Conservation (phyloP, 2,329 filamentous ascomycete species). For the Alternaria conjuncta region DNA sequence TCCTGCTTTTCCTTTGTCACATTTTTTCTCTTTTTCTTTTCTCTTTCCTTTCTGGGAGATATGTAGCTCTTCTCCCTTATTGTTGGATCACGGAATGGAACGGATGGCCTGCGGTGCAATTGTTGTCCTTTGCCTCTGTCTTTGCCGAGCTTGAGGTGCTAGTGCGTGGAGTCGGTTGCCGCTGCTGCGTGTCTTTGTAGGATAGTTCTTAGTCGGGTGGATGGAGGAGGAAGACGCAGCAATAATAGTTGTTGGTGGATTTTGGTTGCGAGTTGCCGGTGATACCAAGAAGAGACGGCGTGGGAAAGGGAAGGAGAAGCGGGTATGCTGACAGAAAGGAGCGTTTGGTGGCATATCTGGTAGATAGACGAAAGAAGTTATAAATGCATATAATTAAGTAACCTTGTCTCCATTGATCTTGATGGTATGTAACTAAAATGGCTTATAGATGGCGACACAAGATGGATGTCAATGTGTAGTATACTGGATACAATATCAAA, state of each 20-base stretch:
- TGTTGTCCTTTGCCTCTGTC: neutral
- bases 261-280: neutral
- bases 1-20: constrained; percentile 1
- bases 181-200: neutral
- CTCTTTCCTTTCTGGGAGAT: neutral
- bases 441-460: neutral
- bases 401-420: neutral
- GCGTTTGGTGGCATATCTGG: neutral
- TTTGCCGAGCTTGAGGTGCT: neutral
- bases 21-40: constrained; percentile 1
- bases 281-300: neutral
- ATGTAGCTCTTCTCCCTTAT: neutral
- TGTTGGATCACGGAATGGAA: neutral
- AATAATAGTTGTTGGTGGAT: neutral
- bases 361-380: constrained; percentile 12
- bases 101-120: neutral
- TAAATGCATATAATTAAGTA: constrained; percentile 8
- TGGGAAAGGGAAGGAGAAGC: neutral
- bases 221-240: neutral
- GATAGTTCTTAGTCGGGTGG: neutral
- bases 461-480: neutral
- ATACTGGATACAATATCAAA: neutral
- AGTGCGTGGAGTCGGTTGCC: neutral
- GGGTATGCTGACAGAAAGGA: neutral
- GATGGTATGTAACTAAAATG: neutral